Evolutionary conservation across 495 filamentous ascomycete species (phyloP).

Genomic region (Lepraria neglecta): DNA sequence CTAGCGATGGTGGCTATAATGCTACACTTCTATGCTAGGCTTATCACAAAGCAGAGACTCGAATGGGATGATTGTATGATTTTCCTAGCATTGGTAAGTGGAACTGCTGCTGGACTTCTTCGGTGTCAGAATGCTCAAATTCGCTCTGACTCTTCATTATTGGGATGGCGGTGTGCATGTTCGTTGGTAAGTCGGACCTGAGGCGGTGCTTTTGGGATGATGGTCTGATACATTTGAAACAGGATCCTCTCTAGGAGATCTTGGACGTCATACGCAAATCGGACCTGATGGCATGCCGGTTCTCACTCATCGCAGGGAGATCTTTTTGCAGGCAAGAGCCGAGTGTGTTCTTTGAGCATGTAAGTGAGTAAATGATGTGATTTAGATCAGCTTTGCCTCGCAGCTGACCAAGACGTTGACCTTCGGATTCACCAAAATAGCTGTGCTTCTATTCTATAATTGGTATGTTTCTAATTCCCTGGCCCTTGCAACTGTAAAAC

Average conservation of each 20-base stretch:
- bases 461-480: not conserved
- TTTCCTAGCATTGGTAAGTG: slow-evolving; percentile 25
- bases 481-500: no score
- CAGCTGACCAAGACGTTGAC: slow-evolving; percentile 17
- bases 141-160: slow-evolving; percentile 5
- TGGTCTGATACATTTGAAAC: not conserved
- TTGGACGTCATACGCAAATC: slow-evolving; percentile 15
- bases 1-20: slow-evolving; percentile 8
- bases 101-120: not conserved
- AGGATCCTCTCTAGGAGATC: slow-evolving; percentile 10
- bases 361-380: not conserved
- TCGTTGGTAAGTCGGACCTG: slow-evolving; percentile 2
- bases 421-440: slow-evolving; percentile 17
- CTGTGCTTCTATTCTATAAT: slow-evolving; percentile 14
- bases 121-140: not conserved
- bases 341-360: no score
- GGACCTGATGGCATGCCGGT: slow-evolving; percentile 10
- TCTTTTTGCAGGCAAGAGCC: slow-evolving; percentile 4
- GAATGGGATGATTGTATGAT: slow-evolving; percentile 33
- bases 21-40: slow-evolving; percentile 10
- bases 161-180: slow-evolving; percentile 9
- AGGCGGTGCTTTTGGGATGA: no score
- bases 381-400: slow-evolving; percentile 12
- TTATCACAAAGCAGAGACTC: slow-evolving; percentile 22
- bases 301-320: slow-evolving; percentile 1